Evolutionary conservation across 768 basidiomycete species (phyloP), one percentile per base, ranked within the genome.

Genomic region (Trametes villosa): DNA sequence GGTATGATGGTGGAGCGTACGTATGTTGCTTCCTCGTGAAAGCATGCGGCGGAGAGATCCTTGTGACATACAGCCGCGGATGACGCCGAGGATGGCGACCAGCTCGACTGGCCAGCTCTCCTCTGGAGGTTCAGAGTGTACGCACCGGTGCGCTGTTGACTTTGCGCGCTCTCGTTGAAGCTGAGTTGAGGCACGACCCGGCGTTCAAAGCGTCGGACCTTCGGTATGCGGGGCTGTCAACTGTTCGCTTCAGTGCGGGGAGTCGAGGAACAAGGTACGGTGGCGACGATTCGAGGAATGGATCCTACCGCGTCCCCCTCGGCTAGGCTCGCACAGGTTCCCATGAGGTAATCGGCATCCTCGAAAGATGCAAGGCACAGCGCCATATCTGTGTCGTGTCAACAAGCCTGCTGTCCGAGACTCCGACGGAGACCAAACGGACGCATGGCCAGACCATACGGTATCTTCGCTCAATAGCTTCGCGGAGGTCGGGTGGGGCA

Each of bases 1-100:
- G 45, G 55, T 56, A 56, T 48, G 55, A 29, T 17, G 29, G 55
- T 56, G 55, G 55, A 30, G 55, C 46, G 18, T 45, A 22, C 24
- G 24, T 22, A 38, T 15, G 53, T 33, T 33, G 55, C 22, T 38
- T 9, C 26, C 29, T 8, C 11, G 7, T 18, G 18, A 34, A 12
- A 40, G 34, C 55, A 48, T 40, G 55, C 33, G 30, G 41, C n/a
- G 17, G 29, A 17, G 30, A 29, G 20, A n/a, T 24, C 9, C 24
- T 40, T 26, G 53, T 30, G 42, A 41, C 17, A 36, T 8, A 12
- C 12, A 4, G 51, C 51, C 34, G 51, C 36, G 15, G 22, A 9
- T 26, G 8, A 40, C 36, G 24, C 36, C n/a, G 49, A 20, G 20
- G 27, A 9, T n/a, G 29, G 15, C 29, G 34, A 9, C 34, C 36